phyloP scores from a whole-genome alignment of 2,329 filamentous ascomycete species.

The Sphaerostilbella broomeana region DNA sequence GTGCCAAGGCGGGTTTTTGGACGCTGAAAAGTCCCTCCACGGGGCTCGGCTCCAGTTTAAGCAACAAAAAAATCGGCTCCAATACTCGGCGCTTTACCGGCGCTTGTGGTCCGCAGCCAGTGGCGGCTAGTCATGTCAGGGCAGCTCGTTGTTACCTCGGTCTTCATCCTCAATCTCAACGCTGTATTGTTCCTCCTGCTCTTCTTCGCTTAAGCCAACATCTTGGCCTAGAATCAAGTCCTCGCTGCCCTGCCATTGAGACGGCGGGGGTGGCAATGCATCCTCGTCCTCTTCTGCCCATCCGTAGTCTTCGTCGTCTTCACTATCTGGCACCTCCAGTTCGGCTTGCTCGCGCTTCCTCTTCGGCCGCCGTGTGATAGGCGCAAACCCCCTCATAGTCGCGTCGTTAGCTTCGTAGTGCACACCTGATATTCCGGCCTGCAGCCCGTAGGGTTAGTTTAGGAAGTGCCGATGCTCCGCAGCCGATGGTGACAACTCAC shows the following conservation, averaged over 20 bases:
- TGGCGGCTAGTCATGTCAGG: slow-evolving; percentile 3
- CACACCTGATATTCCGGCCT: slow-evolving; percentile 39
- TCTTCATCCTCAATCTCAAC: slow-evolving; percentile 18
- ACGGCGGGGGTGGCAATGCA: slow-evolving; percentile 52
- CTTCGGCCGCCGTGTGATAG: slow-evolving; percentile 40
- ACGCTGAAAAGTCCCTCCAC: too few relatives aligned
- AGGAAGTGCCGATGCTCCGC: slow-evolving; percentile 15
- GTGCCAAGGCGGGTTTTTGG: too few relatives aligned
- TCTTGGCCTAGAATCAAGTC: slow-evolving; percentile 50
- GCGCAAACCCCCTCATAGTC: slow-evolving; percentile 28
- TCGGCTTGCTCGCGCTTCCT: slow-evolving; percentile 56
- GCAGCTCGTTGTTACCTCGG: slow-evolving; percentile 17
- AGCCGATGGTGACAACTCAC: slow-evolving; percentile 28
- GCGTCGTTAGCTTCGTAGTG: slow-evolving; percentile 34
- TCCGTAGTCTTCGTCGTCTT: slow-evolving; percentile 64
- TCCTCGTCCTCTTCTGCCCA: slow-evolving; percentile 64
- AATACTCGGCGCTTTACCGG: slow-evolving; percentile 27
- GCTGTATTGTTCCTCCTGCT: slow-evolving; percentile 22
- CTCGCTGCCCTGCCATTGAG: slow-evolving; percentile 62
- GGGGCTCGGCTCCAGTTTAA: slow-evolving; percentile 14
- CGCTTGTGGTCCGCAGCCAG: slow-evolving; percentile 18
- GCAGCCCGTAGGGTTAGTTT: slow-evolving; percentile 18
- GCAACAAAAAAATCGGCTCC: neutral
- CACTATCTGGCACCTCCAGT: slow-evolving; percentile 55
- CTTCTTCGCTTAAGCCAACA: slow-evolving; percentile 35